Percentiles rank a stretch among this genome's conserved stretches.
These are phyloP conservation scores for Asterophora parasitica DNA, from an alignment of 768 basidiomycete genomes.

Conservation along the genomic window DNA sequence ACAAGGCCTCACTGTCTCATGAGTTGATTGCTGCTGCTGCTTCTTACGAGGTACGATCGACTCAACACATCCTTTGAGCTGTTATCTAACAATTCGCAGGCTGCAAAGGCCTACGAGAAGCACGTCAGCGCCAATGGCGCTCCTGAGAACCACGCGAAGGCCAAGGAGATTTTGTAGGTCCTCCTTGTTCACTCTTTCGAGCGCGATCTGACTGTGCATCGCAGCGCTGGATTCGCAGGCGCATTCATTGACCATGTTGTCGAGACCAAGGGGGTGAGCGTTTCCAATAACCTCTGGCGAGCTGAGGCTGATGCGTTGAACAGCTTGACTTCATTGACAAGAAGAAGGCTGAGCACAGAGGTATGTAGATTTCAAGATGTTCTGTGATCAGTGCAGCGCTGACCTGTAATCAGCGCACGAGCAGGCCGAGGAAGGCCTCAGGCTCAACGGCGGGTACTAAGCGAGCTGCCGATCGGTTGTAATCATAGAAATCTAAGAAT, in stretches of 20 bases:
- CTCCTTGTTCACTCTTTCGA: not conserved
- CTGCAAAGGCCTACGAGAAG: constrained; percentile 57
- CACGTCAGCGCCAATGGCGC: constrained; percentile 48
- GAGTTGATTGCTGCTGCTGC: constrained; percentile 67
- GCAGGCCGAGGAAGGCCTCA: constrained; percentile 3
- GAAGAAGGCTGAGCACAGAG: constrained; percentile 23
- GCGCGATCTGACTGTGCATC: not conserved
- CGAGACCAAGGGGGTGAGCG: constrained; percentile 49
- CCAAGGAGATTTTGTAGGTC: constrained; percentile 49
- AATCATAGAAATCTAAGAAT: too few species aligned
- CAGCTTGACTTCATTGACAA: constrained; percentile 28
- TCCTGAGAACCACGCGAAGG: constrained; percentile 43
- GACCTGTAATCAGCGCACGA: constrained; percentile 1
- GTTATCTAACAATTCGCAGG: constrained; percentile 29
- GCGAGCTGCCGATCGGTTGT: not conserved
- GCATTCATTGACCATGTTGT: constrained; percentile 47
- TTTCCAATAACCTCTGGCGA: not conserved
- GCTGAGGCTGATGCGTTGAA: constrained; percentile 20
- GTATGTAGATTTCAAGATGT: constrained; percentile 12
- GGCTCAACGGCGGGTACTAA: too few species aligned
- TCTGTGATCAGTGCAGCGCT: not conserved
- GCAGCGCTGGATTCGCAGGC: constrained; percentile 50
- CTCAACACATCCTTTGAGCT: not conserved
- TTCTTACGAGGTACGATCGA: constrained; percentile 47
- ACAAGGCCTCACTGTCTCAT: constrained; percentile 58